A percentile compares a stretch with the other conserved stretches of the same genome.
Conservation (phyloP, 2,329 filamentous ascomycete species). For the Fusarium pseudonygamai region DNA sequence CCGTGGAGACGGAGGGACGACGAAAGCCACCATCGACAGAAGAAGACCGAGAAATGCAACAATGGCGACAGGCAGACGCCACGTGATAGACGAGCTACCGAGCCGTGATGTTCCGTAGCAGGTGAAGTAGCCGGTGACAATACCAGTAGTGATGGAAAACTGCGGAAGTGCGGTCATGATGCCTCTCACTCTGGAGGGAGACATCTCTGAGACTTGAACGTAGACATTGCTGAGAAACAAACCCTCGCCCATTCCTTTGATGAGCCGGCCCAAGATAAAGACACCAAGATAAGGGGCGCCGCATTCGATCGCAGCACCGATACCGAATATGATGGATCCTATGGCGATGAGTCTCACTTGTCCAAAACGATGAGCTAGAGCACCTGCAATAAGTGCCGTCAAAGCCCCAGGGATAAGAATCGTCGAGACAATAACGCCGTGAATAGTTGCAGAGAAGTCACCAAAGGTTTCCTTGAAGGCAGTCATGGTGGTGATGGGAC, state of each 20-base stretch:
- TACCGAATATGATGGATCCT: slow-evolving; percentile 61
- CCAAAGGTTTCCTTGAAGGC: slow-evolving; percentile 62
- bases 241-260: slow-evolving; percentile 67
- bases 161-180: slow-evolving; percentile 63
- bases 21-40: slow-evolving; percentile 45
- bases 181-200: slow-evolving; percentile 61
- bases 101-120: slow-evolving; percentile 66
- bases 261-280: slow-evolving; percentile 63
- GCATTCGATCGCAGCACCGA: slow-evolving; percentile 59
- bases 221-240: slow-evolving; percentile 63
- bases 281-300: slow-evolving; percentile 53
- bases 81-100: slow-evolving; percentile 57
- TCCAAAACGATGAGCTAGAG: slow-evolving; percentile 63
- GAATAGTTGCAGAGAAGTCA: slow-evolving; percentile 61
- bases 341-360: slow-evolving; percentile 61
- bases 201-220: slow-evolving; percentile 68
- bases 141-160: slow-evolving; percentile 60
- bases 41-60: slow-evolving; percentile 46
- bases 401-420: slow-evolving; percentile 68
- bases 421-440: slow-evolving; percentile 68
- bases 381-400: slow-evolving; percentile 66
- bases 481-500: slow-evolving; percentile 67
- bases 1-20: slow-evolving; percentile 62
- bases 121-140: slow-evolving; percentile 67
- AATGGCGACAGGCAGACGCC: slow-evolving; percentile 62